A percentile compares a stretch with the other conserved stretches of the same genome.
Conservation (phyloP, 305 asterid species). For the Fraxinus floribunda region DNA sequence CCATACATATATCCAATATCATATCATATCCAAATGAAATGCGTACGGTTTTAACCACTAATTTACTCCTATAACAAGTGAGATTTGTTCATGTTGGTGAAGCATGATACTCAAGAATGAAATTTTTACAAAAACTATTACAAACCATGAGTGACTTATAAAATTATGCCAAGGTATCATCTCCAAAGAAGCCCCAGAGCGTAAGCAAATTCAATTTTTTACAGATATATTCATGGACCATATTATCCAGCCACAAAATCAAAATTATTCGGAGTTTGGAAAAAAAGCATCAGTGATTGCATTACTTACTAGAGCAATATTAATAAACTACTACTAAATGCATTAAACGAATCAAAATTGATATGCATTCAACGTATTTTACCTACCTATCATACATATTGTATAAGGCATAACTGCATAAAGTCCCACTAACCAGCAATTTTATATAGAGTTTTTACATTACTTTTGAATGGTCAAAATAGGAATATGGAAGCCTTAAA, state of each 20-base stretch:
- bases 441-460: background rate
- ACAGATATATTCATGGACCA: background rate
- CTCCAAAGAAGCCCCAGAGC: background rate
- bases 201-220: background rate
- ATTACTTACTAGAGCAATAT: background rate
- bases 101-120: background rate
- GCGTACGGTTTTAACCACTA: background rate
- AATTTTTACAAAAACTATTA: background rate
- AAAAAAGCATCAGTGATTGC: background rate
- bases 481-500: background rate
- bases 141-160: background rate
- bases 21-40: background rate
- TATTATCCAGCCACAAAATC: background rate
- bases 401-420: background rate
- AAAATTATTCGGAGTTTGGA: background rate
- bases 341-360: background rate
- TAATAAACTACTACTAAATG: background rate
- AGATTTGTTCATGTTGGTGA: background rate
- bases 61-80: background rate
- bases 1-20: slow-evolving; percentile 31
- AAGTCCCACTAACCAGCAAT: background rate
- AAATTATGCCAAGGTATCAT: background rate
- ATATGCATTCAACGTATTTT: background rate
- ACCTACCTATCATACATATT: background rate
- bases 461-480: background rate